A percentile compares a stretch with the other conserved stretches of the same genome.
Conservation (phyloP, 1,284 basidiomycete genomes). For the Hortiboletus rubellus region DNA sequence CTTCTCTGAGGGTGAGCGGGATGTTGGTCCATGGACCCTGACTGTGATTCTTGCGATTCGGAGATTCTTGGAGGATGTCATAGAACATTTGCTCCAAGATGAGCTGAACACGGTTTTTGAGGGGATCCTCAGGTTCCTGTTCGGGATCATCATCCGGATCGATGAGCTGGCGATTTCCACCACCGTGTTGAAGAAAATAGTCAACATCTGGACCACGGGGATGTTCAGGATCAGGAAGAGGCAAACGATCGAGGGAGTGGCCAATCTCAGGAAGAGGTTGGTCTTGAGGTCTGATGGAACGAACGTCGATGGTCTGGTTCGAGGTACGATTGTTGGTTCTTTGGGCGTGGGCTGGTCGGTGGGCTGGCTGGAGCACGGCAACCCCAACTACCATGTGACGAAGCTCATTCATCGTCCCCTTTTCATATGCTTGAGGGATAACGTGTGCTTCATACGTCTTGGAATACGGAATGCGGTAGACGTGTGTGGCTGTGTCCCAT, state of each 20-base stretch:
- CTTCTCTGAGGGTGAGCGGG: too few relatives aligned
- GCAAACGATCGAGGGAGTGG: too few relatives aligned
- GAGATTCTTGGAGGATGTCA: too few relatives aligned
- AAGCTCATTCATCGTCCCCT: background rate
- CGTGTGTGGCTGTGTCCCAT: accelerated
- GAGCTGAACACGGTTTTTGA: background rate
- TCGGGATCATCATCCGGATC: background rate
- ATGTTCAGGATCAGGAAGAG: background rate
- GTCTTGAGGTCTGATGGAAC: background rate
- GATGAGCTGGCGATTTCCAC: background rate
- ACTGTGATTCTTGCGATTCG: too few relatives aligned
- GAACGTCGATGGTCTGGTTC: background rate
- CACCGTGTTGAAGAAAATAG: background rate
- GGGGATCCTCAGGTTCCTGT: background rate
- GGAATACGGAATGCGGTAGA: background rate
- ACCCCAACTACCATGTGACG: background rate
- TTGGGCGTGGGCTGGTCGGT: accelerated
- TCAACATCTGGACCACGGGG: background rate
- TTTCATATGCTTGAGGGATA: background rate
- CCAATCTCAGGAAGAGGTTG: too few relatives aligned
- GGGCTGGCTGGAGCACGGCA: accelerated
- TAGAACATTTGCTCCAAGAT: slow-evolving; percentile 1
- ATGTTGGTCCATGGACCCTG: too few relatives aligned
- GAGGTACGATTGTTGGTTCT: background rate
- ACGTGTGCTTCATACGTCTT: background rate